Conservation (phyloP, 345 rosid species). For the Lepidium africanum region DNA sequence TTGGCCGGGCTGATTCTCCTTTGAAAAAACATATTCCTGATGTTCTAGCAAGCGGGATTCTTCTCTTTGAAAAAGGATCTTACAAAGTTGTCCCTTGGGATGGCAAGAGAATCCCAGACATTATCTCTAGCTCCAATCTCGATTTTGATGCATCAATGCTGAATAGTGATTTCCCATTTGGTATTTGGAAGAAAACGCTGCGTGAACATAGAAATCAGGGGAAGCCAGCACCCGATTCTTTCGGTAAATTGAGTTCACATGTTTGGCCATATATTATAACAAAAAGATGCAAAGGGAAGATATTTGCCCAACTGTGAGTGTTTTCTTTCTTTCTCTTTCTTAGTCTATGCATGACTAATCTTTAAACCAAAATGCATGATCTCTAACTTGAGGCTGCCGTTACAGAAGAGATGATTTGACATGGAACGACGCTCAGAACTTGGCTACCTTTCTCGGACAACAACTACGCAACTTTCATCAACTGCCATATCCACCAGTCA, state of each 20-base stretch:
- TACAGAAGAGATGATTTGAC: slow-evolving; percentile 76
- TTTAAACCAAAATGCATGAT: slow-evolving; percentile 3
- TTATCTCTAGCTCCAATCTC: slow-evolving; percentile 43
- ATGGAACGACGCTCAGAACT: slow-evolving; percentile 46
- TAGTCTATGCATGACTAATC: background rate
- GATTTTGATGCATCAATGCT: slow-evolving; percentile 30
- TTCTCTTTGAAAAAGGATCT: slow-evolving; percentile 60
- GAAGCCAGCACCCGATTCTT: slow-evolving; percentile 29
- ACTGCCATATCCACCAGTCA: slow-evolving; percentile 60
- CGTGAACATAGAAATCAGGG: slow-evolving; percentile 50
- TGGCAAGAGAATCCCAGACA: slow-evolving; percentile 73
- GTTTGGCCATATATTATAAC: slow-evolving; percentile 88
- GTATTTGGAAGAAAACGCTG: slow-evolving; percentile 71
- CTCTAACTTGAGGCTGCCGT: slow-evolving; percentile 3
- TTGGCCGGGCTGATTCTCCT: slow-evolving; percentile 44
- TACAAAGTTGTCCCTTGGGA: slow-evolving; percentile 67
- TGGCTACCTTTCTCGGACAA: slow-evolving; percentile 76
- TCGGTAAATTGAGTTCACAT: slow-evolving; percentile 31
- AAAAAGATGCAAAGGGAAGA: slow-evolving; percentile 85
- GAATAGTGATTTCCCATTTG: slow-evolving; percentile 52
- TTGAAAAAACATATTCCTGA: slow-evolving; percentile 63
- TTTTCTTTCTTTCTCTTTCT: background rate
- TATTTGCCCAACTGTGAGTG: slow-evolving; percentile 79
- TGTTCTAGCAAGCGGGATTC: slow-evolving; percentile 69
- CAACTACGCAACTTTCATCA: slow-evolving; percentile 71